A percentile compares a stretch with the other conserved stretches of the same genome.
Evolutionary conservation across 768 basidiomycete genomes (phyloP).

Genomic region (Botryobasidium botryosum): DNA sequence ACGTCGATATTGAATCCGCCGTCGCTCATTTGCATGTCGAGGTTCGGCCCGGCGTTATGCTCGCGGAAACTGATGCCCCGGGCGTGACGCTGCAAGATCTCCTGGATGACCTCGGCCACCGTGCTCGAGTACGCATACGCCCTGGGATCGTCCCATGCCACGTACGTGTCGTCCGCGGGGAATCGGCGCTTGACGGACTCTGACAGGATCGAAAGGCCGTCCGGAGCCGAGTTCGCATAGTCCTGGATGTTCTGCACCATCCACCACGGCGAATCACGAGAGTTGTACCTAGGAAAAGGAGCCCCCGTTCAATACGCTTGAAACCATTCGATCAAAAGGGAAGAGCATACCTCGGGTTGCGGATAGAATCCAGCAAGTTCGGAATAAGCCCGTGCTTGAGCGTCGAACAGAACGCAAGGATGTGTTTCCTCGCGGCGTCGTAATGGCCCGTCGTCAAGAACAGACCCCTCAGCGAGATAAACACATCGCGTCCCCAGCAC

Average conservation of each 20-base stretch:
- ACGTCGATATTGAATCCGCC: conserved; percentile 89
- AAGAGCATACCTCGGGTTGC: conserved; percentile 50
- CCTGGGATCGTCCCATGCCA: conserved; percentile 68
- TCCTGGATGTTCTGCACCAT: conserved; percentile 98
- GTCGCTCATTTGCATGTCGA: conserved; percentile 95
- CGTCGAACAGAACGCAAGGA: conserved; percentile 82
- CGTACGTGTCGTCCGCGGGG: conserved; percentile 87
- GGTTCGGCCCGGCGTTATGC: conserved; percentile 87
- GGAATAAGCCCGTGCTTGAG: conserved; percentile 94
- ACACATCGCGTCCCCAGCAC: conserved; percentile 91
- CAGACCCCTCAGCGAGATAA: conserved; percentile 83
- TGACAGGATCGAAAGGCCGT: conserved; percentile 61
- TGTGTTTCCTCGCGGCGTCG: conserved; percentile 71
- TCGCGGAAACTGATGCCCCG: conserved; percentile 87
- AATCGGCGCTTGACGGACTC: conserved; percentile 85
- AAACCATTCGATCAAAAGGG: background rate
- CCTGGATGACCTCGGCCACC: conserved; percentile 90
- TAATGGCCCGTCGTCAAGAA: conserved; percentile 89
- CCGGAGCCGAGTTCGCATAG: conserved; percentile 68
- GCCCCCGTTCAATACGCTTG: background rate
- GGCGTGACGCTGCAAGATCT: conserved; percentile 88
- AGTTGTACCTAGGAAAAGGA: conserved; percentile 55
- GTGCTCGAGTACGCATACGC: conserved; percentile 73
- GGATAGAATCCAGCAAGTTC: conserved; percentile 80
- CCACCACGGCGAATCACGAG: conserved; percentile 98